Conservation (phyloP, 106 monocot genomes). For the Dioscorea dumetorum region DNA sequence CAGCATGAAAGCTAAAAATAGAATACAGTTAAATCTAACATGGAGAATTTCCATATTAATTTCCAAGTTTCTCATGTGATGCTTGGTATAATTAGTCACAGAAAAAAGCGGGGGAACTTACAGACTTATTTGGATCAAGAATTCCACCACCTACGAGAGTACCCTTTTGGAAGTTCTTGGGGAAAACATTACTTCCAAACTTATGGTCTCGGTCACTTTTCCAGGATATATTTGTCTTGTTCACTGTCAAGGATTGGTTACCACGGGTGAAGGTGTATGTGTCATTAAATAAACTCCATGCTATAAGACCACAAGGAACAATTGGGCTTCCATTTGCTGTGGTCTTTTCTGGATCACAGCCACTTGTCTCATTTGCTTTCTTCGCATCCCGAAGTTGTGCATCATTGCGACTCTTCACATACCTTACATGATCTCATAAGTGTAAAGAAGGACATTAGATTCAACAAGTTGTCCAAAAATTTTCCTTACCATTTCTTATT, state of each 20-base stretch:
- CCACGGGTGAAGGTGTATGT: conserved; percentile 63
- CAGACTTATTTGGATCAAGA: conserved; percentile 50
- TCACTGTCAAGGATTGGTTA: conserved; percentile 33
- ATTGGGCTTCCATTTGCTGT: conserved; percentile 39
- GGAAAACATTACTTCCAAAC: conserved; percentile 83
- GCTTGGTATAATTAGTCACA: too few species aligned
- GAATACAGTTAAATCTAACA: too few species aligned
- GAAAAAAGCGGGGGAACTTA: conserved; percentile 15
- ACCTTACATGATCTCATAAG: conserved; percentile 29
- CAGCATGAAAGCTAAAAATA: too few species aligned
- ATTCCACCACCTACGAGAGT: conserved; percentile 60
- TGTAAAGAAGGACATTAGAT: background rate
- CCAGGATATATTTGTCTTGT: conserved; percentile 86
- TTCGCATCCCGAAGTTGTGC: conserved; percentile 43
- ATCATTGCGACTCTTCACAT: conserved; percentile 98
- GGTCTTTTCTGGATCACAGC: conserved; percentile 71
- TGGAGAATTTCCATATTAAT: too few species aligned
- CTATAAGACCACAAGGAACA: conserved; percentile 94
- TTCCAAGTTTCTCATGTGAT: too few species aligned
- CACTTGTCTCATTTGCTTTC: conserved; percentile 44
- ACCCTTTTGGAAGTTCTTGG: conserved; percentile 85
- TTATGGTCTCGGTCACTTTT: conserved; percentile 94
- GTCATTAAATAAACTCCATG: conserved; percentile 98
- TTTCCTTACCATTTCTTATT: too few species aligned
- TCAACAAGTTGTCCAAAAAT: background rate